Conservation (phyloP, 2,329 filamentous ascomycete genomes). For the Xylaria hypoxylon region DNA sequence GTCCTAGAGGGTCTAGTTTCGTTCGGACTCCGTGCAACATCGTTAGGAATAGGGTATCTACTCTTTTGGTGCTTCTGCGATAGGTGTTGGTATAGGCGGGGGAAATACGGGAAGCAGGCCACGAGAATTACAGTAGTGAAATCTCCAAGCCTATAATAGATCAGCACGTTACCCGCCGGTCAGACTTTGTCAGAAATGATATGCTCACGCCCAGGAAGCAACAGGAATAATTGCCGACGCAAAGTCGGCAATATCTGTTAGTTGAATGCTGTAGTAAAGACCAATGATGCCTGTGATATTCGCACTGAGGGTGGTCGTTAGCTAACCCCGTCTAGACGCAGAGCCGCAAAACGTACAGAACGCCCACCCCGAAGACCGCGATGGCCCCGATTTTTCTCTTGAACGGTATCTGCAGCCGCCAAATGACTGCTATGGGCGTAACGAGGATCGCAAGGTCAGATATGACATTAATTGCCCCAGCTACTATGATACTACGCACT, state of each 20-base stretch:
- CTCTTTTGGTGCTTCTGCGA: too few relatives aligned
- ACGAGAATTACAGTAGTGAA: conserved; percentile 34
- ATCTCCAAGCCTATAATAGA: conserved; percentile 27
- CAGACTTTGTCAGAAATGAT: neutral
- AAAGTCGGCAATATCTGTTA: conserved; percentile 16
- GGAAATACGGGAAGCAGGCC: conserved; percentile 22
- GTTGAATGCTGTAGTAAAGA: conserved; percentile 30
- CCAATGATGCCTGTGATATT: conserved; percentile 31
- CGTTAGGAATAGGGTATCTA: too few relatives aligned
- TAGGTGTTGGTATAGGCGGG: neutral
- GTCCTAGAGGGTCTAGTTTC: too few relatives aligned
- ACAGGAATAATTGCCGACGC: conserved; percentile 27
- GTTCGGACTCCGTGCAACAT: too few relatives aligned
- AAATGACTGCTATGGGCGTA: conserved; percentile 38
- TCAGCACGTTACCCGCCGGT: neutral
- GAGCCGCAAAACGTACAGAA: conserved; percentile 34
- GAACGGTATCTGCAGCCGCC: conserved; percentile 37
- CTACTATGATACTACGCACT: neutral
- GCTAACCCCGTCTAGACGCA: neutral
- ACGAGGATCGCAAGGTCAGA: conserved; percentile 42
- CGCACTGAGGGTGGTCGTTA: conserved; percentile 14
- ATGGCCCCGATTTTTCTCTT: conserved; percentile 39
- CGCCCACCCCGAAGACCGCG: conserved; percentile 41
- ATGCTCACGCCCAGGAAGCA: conserved; percentile 34
- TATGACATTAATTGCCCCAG: conserved; percentile 38